Evolutionary conservation across 306 rosid genomes (phyloP), one percentile per base, ranked within the genome.

Genomic region (Arachis hypogaea): DNA sequence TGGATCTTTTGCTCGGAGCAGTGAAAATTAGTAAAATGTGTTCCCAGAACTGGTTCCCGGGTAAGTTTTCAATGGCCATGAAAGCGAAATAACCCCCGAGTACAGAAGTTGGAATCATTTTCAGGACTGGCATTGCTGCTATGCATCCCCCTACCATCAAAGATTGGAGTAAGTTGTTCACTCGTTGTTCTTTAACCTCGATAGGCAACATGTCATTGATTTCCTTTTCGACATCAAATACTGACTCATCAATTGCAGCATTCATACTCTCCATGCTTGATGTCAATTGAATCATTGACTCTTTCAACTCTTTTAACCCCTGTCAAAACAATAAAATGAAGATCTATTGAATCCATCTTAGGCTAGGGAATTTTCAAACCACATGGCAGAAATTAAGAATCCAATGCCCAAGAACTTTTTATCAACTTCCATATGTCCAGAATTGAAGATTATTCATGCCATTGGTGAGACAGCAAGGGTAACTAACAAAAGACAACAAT

Each of bases 31-130:
- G 72, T 12, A 90, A 75, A 79, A 90, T 86, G 74, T 92, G 83
- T 71, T 90, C 96, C 96, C 96, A 90, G 68, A 82, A 90, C 67
- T 90, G 93, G 83, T 90, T 90, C 14, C 97, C 97, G 0, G 97
- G 97, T 66, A 88, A 82, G 86, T 85, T 90, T 79, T 90, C 97
- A 63, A 88, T 84, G 77, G 96, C 96, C 96, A 88, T 90, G 79
- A 88, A 90, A 64, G 96, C 96, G 74, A 90, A 90, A 81, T 90
- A 90, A 42, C 96, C 96, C 93, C 93, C 88, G 58, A 90, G 87
- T 59, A 90, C 88, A 6, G 96, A 88, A 18, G 93, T 90, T 45
- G 96, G 96, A 78, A 88, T 90, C 90, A 38, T 90, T 85, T 86
- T 88, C 58, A 88, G 82, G 14, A 88, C 59, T 74, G 97, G 93